Percentiles rank a stretch among this genome's conserved stretches.
These are phyloP conservation scores for Cardamine resedifolia DNA, from an alignment of 345 rosid genomes.

Conservation along the genomic window DNA sequence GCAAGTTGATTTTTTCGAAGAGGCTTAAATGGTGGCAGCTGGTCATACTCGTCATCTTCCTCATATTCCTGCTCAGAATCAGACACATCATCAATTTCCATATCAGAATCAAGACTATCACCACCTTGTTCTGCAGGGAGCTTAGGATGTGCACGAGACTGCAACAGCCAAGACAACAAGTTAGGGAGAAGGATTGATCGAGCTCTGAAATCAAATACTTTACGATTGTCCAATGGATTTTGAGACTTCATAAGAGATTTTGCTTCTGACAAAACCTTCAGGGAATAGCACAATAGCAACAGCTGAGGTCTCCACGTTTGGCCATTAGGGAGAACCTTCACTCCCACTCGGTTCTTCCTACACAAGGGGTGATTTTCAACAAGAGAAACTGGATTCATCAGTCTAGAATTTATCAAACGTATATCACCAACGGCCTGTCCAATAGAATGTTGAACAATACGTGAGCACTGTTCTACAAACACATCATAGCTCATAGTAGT, in stretches of 20 bases:
- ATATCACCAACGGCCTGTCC: conserved; percentile 89
- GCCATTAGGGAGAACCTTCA: conserved; percentile 86
- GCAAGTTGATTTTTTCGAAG: conserved; percentile 73
- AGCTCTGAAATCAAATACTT: conserved; percentile 72
- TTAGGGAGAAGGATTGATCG: conserved; percentile 84
- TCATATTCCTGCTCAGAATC: conserved; percentile 79
- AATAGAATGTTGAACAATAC: conserved; percentile 79
- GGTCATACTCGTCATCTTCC: conserved; percentile 72
- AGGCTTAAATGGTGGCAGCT: conserved; percentile 90
- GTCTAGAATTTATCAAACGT: conserved; percentile 77
- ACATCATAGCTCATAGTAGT: conserved; percentile 76
- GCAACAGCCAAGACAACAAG: conserved; percentile 83
- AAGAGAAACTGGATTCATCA: conserved; percentile 82
- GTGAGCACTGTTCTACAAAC: conserved; percentile 83
- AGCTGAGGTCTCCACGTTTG: conserved; percentile 84
- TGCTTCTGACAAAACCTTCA: conserved; percentile 80
- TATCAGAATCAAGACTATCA: conserved; percentile 71
- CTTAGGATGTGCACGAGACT: conserved; percentile 83
- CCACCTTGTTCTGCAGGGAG: conserved; percentile 70
- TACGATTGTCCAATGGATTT: conserved; percentile 67
- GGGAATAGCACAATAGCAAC: conserved; percentile 65
- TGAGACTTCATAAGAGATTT: conserved; percentile 66
- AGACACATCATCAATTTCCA: conserved; percentile 69
- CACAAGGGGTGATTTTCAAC: conserved; percentile 85
- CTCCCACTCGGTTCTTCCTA: conserved; percentile 76